A percentile compares a stretch with the other conserved stretches of the same genome.
phyloP scores from a whole-genome alignment of 2,329 filamentous ascomycete species.

The Pyricularia sp. region DNA sequence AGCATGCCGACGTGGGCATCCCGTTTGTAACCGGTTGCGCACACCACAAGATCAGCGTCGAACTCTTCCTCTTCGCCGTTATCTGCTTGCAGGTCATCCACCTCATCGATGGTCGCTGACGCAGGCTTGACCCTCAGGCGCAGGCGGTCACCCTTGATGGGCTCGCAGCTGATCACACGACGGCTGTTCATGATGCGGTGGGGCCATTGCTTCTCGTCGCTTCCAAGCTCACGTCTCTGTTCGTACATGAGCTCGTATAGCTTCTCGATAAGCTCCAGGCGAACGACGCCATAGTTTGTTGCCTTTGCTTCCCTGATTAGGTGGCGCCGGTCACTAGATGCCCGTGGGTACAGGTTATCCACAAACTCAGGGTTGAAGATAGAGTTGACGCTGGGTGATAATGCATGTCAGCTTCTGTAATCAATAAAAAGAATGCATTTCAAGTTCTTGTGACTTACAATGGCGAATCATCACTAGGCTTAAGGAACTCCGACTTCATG shows the following conservation, averaged over 20 bases:
- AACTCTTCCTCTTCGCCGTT: conserved; percentile 46
- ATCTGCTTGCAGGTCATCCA: conserved; percentile 18
- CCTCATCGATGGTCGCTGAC: conserved; percentile 16
- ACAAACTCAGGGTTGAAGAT: conserved; percentile 88
- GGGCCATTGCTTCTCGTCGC: conserved; percentile 67
- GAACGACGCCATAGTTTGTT: conserved; percentile 93
- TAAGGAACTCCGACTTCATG: conserved; percentile 74
- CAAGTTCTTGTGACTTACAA: conserved; percentile 53
- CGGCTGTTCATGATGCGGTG: conserved; percentile 69
- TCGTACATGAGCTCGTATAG: conserved; percentile 84
- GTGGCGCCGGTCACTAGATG: conserved; percentile 49
- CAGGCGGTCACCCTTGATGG: conserved; percentile 36
- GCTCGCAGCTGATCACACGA: conserved; percentile 51
- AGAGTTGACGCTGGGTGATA: conserved; percentile 65
- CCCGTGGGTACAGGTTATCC: conserved; percentile 63
- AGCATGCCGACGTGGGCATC: conserved; percentile 74
- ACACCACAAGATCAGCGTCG: conserved; percentile 72
- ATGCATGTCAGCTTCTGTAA: not conserved
- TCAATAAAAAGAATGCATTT: not conserved
- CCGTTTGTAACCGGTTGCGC: conserved; percentile 79
- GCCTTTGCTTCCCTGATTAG: conserved; percentile 61
- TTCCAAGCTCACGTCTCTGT: conserved; percentile 62
- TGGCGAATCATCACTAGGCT: conserved; percentile 89
- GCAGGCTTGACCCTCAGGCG: conserved; percentile 49
- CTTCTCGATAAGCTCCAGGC: conserved; percentile 80